These are phyloP conservation scores for Fraxinus excelsior DNA, from an alignment of 257 asterid genomes.

Conservation along the genomic window DNA sequence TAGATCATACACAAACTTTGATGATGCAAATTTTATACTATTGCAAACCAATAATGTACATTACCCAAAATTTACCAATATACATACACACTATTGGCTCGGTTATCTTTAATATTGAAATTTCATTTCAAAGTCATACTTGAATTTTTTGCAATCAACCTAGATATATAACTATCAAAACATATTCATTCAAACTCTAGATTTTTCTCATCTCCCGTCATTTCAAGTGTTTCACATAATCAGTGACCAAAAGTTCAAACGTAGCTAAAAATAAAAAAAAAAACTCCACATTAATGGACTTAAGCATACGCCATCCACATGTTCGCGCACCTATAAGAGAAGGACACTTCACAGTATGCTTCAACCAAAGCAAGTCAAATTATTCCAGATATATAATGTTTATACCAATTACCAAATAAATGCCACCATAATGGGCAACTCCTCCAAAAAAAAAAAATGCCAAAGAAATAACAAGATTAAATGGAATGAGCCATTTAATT, in stretches of 20 bases:
- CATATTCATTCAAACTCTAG: conserved; percentile 2
- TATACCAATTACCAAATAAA: conserved; percentile 2
- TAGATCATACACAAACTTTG: neutral
- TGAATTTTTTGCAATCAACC: neutral
- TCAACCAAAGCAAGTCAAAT: neutral
- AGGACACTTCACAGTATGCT: conserved; percentile 4
- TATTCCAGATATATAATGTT: neutral
- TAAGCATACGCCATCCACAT: neutral
- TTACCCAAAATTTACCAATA: neutral
- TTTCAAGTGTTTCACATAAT: neutral
- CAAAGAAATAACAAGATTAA: neutral
- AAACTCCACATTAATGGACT: neutral
- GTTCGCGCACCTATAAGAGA: neutral
- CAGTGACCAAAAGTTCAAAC: neutral
- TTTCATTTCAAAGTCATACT: neutral
- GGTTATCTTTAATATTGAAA: neutral
- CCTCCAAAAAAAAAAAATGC: conserved; percentile 11
- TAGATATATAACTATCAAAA: neutral
- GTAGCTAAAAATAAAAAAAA: neutral
- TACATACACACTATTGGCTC: neutral
- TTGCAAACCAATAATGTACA: neutral
- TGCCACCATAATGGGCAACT: neutral
- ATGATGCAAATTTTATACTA: neutral
- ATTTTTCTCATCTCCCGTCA: neutral
- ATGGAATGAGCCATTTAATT: conserved; percentile 13